Evolutionary conservation across 2,329 filamentous ascomycete species (phyloP).

Genomic region (Parasarocladium wereldwijsianum): DNA sequence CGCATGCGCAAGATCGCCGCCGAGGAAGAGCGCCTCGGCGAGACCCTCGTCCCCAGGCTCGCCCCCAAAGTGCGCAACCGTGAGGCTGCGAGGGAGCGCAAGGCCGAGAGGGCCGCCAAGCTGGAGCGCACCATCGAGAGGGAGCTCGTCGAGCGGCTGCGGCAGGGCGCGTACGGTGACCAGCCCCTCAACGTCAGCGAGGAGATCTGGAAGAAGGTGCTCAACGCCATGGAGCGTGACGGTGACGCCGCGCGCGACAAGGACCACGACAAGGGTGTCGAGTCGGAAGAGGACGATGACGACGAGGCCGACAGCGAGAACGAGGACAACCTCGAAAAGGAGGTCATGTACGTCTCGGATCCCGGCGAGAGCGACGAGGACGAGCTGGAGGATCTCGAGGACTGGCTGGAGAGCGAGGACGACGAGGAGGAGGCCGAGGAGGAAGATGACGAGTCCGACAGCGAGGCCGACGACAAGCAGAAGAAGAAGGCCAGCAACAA

Average conservation of each 20-base stretch:
- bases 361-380: conserved; percentile 74
- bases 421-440: conserved; percentile 43
- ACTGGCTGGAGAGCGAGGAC: conserved; percentile 70
- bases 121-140: conserved; percentile 91
- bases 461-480: conserved; percentile 37
- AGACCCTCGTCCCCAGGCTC: conserved; percentile 74
- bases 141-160: conserved; percentile 79
- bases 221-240: conserved; percentile 75
- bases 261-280: conserved; percentile 77
- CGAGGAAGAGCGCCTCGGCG: conserved; percentile 80
- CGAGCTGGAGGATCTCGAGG: conserved; percentile 62
- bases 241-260: conserved; percentile 73
- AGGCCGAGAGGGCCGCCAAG: conserved; percentile 74
- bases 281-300: conserved; percentile 57
- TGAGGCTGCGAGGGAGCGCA: conserved; percentile 62
- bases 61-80: conserved; percentile 77
- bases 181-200: conserved; percentile 91
- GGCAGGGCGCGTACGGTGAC: conserved; percentile 89
- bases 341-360: conserved; percentile 89
- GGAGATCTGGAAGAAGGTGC: conserved; percentile 91
- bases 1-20: conserved; percentile 64
- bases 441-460: conserved; percentile 41
- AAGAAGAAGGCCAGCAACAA: conserved; percentile 41
- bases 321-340: conserved; percentile 59
- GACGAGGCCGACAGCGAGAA: conserved; percentile 54